Evolutionary conservation across 148 eudicot genomes (phyloP), one percentile per base, ranked within the genome.

Genomic region (Fallopia convolvulus): DNA sequence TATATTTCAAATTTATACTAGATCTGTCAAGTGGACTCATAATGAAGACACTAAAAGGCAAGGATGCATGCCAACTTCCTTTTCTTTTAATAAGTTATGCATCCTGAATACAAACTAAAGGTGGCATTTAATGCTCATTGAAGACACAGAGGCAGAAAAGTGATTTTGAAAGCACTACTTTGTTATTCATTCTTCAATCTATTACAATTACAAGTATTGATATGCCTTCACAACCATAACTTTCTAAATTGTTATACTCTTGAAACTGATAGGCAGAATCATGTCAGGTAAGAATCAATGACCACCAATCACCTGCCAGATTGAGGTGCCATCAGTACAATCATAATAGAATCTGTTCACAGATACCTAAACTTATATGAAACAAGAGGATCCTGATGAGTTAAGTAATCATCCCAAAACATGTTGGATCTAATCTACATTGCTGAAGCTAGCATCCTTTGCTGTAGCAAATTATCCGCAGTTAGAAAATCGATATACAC

Each of bases 341-440:
- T 52, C 18, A 52, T 52, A 52, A 9, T 20, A 52, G 6, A 52
- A 52, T 52, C 50, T 44, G 47, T 44, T 44, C 47, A 44, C 47
- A 44, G 8, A 48, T 21, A 26, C 61, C 6, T 55, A 13, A 26
- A 63, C 30, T 30, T 63, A 33, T 23, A 61, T 61, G 15, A 61
- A 55, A 63, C 65, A 58, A 58, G 70, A 63, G 17, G 36, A 63
- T 63, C 70, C 70, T 6, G 39, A 26, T 30, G 39, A 63, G 15
- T 63, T 23, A 11, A 63, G 15, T 30, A 63, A 52, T 52, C n/a
- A 52, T 52, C n/a, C 58, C 58, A 52, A 60, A 8, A 60, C 21
- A 60, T 60, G 66, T 23, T 60, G 66, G 70, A 63, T 63, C 10
- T 15, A 39, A 36, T 17, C 72, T 68, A 68, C 72, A 33, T 68